These are phyloP conservation scores for Mikania micrantha DNA, from an alignment of 129 eudicot species.

Conservation along the genomic window DNA sequence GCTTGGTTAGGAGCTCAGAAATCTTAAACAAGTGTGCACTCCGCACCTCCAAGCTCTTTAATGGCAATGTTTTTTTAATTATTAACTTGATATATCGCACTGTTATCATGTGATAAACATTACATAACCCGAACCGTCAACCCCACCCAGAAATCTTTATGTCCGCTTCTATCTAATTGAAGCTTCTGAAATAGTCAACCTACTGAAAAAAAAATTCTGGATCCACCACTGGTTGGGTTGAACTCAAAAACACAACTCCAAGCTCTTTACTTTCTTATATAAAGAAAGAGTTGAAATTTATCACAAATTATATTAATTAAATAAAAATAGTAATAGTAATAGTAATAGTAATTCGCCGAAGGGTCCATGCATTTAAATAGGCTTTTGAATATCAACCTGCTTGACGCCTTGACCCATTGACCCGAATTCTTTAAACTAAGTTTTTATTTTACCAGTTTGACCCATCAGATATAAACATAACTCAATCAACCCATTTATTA, in stretches of 20 bases:
- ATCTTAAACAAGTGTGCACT: too few species aligned
- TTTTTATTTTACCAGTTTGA: not conserved
- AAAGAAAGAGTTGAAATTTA: not conserved
- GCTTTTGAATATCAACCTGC: not conserved
- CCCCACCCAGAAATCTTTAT: too few species aligned
- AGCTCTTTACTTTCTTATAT: not conserved
- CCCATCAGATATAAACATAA: not conserved
- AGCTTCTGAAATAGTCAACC: too few species aligned
- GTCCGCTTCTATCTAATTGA: too few species aligned
- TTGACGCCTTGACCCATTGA: not conserved
- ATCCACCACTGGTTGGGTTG: not conserved
- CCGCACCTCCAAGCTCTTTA: too few species aligned
- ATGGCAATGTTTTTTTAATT: too few species aligned
- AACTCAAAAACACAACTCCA: not conserved
- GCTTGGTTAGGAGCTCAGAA: too few species aligned
- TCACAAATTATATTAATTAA: not conserved
- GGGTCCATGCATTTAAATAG: not conserved
- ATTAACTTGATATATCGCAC: too few species aligned
- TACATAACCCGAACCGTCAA: too few species aligned
- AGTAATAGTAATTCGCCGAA: not conserved
- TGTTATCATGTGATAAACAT: too few species aligned
- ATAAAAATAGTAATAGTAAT: not conserved
- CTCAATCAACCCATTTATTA: not conserved
- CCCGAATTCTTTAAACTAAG: not conserved
- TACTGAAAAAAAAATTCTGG: too few species aligned